Conservation (phyloP, 306 rosid genomes). For the Mimosa bimucronata region DNA sequence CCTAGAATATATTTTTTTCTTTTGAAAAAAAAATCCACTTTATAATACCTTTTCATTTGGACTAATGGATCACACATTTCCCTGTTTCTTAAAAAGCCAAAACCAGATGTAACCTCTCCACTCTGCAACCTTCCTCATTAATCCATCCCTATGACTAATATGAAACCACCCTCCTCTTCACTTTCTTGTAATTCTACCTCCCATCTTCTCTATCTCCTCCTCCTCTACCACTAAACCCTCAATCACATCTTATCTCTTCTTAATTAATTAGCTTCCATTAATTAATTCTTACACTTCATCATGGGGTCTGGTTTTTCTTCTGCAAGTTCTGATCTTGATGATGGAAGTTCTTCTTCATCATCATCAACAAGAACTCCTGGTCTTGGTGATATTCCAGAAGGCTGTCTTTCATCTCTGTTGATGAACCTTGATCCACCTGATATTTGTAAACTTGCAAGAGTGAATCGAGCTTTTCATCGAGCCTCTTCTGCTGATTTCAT, state of each 20-base stretch:
- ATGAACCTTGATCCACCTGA: slow-evolving; percentile 71
- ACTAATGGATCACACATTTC: background rate
- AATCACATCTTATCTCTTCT: background rate
- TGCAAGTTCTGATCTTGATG: background rate
- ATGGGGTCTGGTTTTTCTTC: slow-evolving; percentile 80
- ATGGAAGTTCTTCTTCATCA: slow-evolving; percentile 19
- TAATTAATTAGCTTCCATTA: background rate
- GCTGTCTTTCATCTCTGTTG: slow-evolving; percentile 66
- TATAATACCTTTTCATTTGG: background rate
- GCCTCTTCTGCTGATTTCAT: slow-evolving; percentile 81
- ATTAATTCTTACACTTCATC: background rate
- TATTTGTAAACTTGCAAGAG: slow-evolving; percentile 68
- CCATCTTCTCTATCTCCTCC: slow-evolving; percentile 49
- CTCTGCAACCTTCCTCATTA: background rate
- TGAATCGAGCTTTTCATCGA: slow-evolving; percentile 59
- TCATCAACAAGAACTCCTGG: slow-evolving; percentile 36
- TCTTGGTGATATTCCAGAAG: slow-evolving; percentile 78
- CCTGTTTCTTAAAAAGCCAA: slow-evolving; percentile 16
- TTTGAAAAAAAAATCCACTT: slow-evolving; percentile 19
- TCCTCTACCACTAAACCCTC: slow-evolving; percentile 48
- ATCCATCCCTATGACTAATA: slow-evolving; percentile 31
- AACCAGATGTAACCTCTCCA: slow-evolving; percentile 22
- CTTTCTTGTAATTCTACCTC: slow-evolving; percentile 32
- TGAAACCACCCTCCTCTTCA: slow-evolving; percentile 42
- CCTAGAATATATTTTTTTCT: background rate